Evolutionary conservation across 768 basidiomycete genomes (phyloP), one percentile per base, ranked within the genome.

Genomic region (Cytidiella melzeri): DNA sequence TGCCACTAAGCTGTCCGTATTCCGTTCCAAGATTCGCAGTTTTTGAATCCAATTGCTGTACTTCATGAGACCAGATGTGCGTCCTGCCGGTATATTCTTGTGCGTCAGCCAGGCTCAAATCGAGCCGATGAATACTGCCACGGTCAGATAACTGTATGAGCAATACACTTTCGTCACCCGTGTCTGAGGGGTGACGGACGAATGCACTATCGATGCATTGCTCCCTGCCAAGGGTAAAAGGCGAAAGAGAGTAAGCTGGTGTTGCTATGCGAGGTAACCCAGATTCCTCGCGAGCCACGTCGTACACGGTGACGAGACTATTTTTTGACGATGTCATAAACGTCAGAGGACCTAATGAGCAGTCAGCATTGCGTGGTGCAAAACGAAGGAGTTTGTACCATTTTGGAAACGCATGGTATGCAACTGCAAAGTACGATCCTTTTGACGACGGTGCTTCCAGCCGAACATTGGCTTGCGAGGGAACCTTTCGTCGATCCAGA

Each of bases 401-500:
- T 60, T 57, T 24, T 56, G 55, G 7, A 72, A 53, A 12, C 57
- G 59, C 2, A 76, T 52, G 5, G 76, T 79, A 3, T 65, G 57
- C 0, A 69, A 61, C 40, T 67, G 64, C 15, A 90, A 71, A 3
- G 77, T 79, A 18, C 79, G 73, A 60, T 91, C 87, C 42, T 67
- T 73, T 30, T 73, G 68, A 18, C 87, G 72, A 42, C 72, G 67
- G 61, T 92, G 88, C 47, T 73, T 77, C 55, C 75, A 75, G 3
- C 74, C 77, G 7, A 91, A 55, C 3, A 90, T 58, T 5, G 87
- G 84, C 51, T 67, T 77, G 20, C 61, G 61, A n/a, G 73, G 64
- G 56, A 72, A 75, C 26, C 87, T 76, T 24, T 71, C 67, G 58
- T 92, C 88, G 24, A 90, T 61, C 87, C 88, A 91, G 12, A 83